These are phyloP conservation scores for Aspergillus mulundensis DNA, from an alignment of 495 filamentous ascomycete genomes.

Conservation along the genomic window DNA sequence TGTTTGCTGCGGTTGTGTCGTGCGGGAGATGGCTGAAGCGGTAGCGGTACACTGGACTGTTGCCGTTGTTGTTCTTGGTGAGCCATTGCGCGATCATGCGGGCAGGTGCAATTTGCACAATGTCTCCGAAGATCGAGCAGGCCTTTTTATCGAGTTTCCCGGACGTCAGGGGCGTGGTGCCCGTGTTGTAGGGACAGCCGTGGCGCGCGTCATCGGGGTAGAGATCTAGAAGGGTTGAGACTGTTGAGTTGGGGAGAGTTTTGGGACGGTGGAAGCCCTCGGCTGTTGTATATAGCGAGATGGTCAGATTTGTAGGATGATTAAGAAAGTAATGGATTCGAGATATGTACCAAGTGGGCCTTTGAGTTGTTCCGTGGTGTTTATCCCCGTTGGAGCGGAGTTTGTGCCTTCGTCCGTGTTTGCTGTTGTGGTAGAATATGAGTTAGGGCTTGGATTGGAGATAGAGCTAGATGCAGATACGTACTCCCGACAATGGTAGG, in stretches of 20 bases:
- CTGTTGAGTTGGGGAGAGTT: background rate
- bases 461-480: background rate
- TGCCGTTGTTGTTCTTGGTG: background rate
- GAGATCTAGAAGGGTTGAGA: background rate
- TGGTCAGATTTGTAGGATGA: no score
- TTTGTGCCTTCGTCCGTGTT: background rate
- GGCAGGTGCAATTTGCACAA: background rate
- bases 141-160: background rate
- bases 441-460: no score
- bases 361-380: background rate
- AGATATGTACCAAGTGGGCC: background rate
- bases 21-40: background rate
- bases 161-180: background rate
- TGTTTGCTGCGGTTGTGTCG: background rate
- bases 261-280: background rate
- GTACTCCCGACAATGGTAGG: background rate
- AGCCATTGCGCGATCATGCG: background rate
- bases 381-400: background rate
- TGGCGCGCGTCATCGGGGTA: background rate
- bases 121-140: background rate
- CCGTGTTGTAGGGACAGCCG: background rate
- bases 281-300: background rate
- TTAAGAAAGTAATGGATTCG: no score
- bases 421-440: background rate
- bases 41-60: background rate